These are phyloP conservation scores for Stagonosporopsis vannaccii DNA, from an alignment of 2,329 filamentous ascomycete genomes.

Conservation along the genomic window DNA sequence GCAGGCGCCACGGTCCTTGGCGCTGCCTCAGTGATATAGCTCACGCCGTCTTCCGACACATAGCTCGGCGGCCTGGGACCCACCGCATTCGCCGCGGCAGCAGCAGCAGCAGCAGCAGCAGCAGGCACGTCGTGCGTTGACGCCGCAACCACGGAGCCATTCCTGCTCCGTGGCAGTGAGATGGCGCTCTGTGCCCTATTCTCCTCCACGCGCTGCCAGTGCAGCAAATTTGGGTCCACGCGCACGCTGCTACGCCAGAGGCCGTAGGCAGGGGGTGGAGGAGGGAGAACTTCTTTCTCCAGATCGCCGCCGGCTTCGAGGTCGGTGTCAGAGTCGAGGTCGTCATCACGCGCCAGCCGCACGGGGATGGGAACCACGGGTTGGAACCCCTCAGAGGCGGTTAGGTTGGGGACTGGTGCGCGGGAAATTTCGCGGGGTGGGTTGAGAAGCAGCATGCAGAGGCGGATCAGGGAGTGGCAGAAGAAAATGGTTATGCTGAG, in stretches of 20 bases:
- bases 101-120: background rate
- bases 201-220: constrained; percentile 71
- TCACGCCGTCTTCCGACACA: constrained; percentile 75
- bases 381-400: constrained; percentile 69
- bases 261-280: constrained; percentile 80
- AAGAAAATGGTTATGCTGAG: constrained; percentile 79
- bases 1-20: constrained; percentile 43
- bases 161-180: constrained; percentile 6
- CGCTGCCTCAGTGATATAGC: constrained; percentile 73
- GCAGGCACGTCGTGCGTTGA: background rate
- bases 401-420: constrained; percentile 56
- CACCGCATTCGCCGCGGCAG: background rate
- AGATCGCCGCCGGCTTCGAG: constrained; percentile 19
- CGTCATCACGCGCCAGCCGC: constrained; percentile 76
- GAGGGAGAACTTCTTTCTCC: constrained; percentile 32
- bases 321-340: constrained; percentile 64
- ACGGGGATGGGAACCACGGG: constrained; percentile 79
- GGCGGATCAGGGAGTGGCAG: constrained; percentile 76
- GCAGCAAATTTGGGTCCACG: constrained; percentile 80
- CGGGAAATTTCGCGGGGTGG: constrained; percentile 40
- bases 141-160: background rate
- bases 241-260: constrained; percentile 83
- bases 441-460: constrained; percentile 71
- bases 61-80: constrained; percentile 74
- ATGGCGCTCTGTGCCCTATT: constrained; percentile 4